Evolutionary conservation across 352 stramenopile species (phyloP).

Genomic region (Chrysophaeum taylorii): DNA sequence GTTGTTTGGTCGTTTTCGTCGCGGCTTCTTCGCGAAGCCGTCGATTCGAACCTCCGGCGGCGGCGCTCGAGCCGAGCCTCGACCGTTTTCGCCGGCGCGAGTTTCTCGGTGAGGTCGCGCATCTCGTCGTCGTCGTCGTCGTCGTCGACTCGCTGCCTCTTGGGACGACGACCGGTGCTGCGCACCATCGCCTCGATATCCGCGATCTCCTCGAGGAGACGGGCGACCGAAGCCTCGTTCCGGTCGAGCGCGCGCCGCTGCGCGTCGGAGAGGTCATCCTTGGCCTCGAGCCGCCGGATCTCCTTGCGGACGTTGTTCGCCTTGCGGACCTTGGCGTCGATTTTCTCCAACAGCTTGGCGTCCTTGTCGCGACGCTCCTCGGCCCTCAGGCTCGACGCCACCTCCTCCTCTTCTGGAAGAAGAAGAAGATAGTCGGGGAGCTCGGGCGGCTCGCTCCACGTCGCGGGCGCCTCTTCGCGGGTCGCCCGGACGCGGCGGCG

Average conservation of each 20-base stretch:
- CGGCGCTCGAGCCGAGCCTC: not conserved
- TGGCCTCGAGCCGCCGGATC: not conserved
- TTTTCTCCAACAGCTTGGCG: not conserved
- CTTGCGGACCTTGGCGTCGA: slow-evolving; percentile 5
- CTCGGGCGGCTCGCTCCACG: not conserved
- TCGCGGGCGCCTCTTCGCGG: not conserved
- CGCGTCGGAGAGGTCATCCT: not conserved
- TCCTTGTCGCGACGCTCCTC: not conserved
- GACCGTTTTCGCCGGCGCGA: not conserved
- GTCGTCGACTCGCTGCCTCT: not conserved
- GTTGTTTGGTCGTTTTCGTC: no score
- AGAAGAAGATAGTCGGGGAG: slow-evolving; percentile 4
- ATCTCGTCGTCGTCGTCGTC: not conserved
- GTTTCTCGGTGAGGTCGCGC: not conserved
- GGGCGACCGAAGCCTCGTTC: not conserved
- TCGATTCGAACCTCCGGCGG: not conserved
- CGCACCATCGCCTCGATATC: not conserved
- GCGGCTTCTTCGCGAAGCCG: not conserved
- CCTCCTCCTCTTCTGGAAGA: not conserved
- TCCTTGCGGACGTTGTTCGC: not conserved
- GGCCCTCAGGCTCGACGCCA: not conserved
- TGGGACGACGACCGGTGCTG: not conserved
- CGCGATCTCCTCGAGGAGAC: not conserved
- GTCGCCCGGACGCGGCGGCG: not conserved
- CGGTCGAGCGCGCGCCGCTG: not conserved